Percentiles rank a stretch among this genome's conserved stretches.
phyloP scores from a whole-genome alignment of 805 yeast species.

The Candida arabinofermentans region DNA sequence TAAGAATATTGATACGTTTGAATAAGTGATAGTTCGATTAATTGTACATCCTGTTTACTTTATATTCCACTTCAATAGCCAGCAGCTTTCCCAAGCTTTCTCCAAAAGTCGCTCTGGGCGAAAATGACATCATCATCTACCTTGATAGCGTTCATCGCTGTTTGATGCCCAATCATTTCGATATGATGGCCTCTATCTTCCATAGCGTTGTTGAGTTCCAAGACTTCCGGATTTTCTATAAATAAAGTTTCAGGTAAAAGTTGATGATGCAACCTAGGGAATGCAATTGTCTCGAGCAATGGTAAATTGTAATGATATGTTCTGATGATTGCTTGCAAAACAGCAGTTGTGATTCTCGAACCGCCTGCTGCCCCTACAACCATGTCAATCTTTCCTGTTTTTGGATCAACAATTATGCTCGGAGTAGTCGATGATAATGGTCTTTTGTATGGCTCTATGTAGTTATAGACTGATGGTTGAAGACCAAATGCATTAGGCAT shows the following conservation, averaged over 20 bases:
- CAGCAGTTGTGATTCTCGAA: conserved; percentile 75
- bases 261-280: conserved; percentile 88
- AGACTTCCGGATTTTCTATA: conserved; percentile 53
- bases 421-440: conserved; percentile 87
- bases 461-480: conserved; percentile 77
- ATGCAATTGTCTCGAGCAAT: conserved; percentile 65
- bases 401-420: conserved; percentile 49
- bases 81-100: conserved; percentile 73
- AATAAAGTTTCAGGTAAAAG: conserved; percentile 65
- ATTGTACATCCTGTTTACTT: too few species aligned
- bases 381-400: conserved; percentile 48
- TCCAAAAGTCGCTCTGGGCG: conserved; percentile 89
- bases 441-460: conserved; percentile 67
- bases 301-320: conserved; percentile 53
- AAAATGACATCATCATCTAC: conserved; percentile 41
- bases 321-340: conserved; percentile 76
- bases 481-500: conserved; percentile 73
- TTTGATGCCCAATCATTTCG: conserved; percentile 39
- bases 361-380: conserved; percentile 96
- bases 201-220: conserved; percentile 36
- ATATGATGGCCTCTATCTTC: conserved; percentile 46
- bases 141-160: conserved; percentile 56
- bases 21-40: too few species aligned
- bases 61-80: conserved; percentile 42
- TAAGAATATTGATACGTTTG: too few species aligned